These are phyloP conservation scores for Amoebophrya sp. DNA, from an alignment of 169 alveolate genomes.

Conservation along the genomic window DNA sequence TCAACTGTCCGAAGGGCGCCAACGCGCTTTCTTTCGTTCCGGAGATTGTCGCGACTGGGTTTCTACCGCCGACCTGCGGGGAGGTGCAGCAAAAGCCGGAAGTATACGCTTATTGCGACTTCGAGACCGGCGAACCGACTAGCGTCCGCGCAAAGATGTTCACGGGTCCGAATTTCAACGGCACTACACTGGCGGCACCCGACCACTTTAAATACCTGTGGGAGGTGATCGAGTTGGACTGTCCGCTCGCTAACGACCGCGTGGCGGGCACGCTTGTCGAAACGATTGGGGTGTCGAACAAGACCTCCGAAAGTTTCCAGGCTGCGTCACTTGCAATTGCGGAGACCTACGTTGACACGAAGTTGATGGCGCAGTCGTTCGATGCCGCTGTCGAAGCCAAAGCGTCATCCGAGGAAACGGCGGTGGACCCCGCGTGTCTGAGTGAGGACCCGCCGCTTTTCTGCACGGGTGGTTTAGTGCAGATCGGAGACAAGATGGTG, in stretches of 20 bases:
- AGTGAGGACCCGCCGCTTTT: not conserved
- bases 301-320: not conserved
- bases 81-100: not conserved
- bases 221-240: not conserved
- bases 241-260: not conserved
- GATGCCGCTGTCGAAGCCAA: not conserved
- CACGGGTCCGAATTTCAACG: not conserved
- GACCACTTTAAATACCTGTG: not conserved
- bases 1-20: not conserved
- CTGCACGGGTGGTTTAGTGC: not conserved
- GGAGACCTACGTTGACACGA: not conserved
- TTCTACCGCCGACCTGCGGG: slow-evolving; percentile 2
- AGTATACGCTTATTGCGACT: not conserved
- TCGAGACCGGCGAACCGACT: not conserved
- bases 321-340: not conserved
- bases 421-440: not conserved
- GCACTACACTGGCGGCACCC: not conserved
- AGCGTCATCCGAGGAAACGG: not conserved
- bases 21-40: not conserved
- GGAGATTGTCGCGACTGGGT: not conserved
- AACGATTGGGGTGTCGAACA: not conserved
- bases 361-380: not conserved
- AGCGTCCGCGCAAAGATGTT: not conserved
- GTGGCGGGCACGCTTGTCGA: slow-evolving; percentile 1
- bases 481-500: not conserved